A percentile compares a stretch with the other conserved stretches of the same genome.
Conservation (phyloP, 495 filamentous ascomycete genomes). For the Evernia prunastri region DNA sequence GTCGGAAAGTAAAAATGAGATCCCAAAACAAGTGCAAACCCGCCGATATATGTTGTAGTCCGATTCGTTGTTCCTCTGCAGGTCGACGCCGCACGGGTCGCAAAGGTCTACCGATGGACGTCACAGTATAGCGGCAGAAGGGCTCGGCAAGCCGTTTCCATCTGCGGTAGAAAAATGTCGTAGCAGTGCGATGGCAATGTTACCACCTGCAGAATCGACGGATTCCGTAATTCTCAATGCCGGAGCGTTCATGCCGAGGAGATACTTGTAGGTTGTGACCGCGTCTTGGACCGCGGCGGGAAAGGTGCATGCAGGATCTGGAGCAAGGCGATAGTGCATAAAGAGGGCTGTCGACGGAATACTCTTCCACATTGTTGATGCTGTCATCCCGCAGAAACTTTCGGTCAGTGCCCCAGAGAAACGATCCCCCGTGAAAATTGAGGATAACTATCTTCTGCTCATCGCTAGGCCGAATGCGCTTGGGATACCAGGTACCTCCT, state of each 20-base stretch:
- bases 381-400: background rate
- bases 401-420: slow-evolving; percentile 19
- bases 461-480: background rate
- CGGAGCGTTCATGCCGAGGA: slow-evolving; percentile 32
- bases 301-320: slow-evolving; percentile 28
- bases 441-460: slow-evolving; percentile 31
- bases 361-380: slow-evolving; percentile 3
- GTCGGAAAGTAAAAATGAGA: slow-evolving; percentile 28
- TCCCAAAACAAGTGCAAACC: slow-evolving; percentile 34
- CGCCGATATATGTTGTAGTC: slow-evolving; percentile 38
- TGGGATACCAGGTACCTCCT: slow-evolving; percentile 36
- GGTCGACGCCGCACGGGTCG: slow-evolving; percentile 17
- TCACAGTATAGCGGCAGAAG: slow-evolving; percentile 31
- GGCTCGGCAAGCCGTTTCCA: slow-evolving; percentile 9
- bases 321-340: slow-evolving; percentile 38
- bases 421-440: slow-evolving; percentile 47
- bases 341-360: slow-evolving; percentile 18
- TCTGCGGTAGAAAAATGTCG: slow-evolving; percentile 31
- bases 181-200: slow-evolving; percentile 37
- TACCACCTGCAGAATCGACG: slow-evolving; percentile 42
- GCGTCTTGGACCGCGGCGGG: no score
- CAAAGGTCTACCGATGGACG: slow-evolving; percentile 37
- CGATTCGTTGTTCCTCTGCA: slow-evolving; percentile 31
- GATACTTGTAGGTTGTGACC: slow-evolving; percentile 37
- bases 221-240: slow-evolving; percentile 36